A percentile compares a stretch with the other conserved stretches of the same genome.
Conservation (phyloP, 108 stramenopile genomes). For the Pseudonitzschia delicatissima region DNA sequence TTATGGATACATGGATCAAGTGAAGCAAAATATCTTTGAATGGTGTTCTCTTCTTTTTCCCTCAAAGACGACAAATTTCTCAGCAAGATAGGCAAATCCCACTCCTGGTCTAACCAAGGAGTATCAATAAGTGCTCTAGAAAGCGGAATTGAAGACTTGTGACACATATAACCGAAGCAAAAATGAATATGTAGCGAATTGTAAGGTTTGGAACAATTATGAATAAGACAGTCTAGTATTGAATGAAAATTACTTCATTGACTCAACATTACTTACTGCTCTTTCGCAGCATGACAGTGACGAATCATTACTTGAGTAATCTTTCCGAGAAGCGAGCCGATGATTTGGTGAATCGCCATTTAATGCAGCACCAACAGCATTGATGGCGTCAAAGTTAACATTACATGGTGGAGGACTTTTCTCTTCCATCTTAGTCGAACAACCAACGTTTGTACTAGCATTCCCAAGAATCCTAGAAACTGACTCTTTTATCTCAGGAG, state of each 20-base stretch:
- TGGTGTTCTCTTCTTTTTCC: neutral
- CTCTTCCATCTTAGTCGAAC: neutral
- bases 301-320: neutral
- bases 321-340: neutral
- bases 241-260: neutral
- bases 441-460: neutral
- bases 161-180: neutral
- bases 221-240: no score
- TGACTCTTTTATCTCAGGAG: neutral
- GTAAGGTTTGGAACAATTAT: no score
- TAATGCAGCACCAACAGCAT: conserved; percentile 17
- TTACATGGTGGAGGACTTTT: conserved; percentile 15
- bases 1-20: conserved; percentile 2
- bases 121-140: neutral
- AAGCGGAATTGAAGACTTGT: neutral
- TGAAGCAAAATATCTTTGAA: neutral
- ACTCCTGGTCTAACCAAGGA: conserved; percentile 21
- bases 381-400: conserved; percentile 19
- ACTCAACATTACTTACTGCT: neutral
- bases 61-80: conserved; percentile 1
- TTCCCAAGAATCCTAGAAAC: neutral
- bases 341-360: neutral
- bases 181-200: neutral
- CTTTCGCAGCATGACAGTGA: neutral
- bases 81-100: conserved; percentile 5